Evolutionary conservation across 139 green algal genomes (phyloP), one percentile per base, ranked within the genome.

Genomic region (Coelastrella sp.): DNA sequence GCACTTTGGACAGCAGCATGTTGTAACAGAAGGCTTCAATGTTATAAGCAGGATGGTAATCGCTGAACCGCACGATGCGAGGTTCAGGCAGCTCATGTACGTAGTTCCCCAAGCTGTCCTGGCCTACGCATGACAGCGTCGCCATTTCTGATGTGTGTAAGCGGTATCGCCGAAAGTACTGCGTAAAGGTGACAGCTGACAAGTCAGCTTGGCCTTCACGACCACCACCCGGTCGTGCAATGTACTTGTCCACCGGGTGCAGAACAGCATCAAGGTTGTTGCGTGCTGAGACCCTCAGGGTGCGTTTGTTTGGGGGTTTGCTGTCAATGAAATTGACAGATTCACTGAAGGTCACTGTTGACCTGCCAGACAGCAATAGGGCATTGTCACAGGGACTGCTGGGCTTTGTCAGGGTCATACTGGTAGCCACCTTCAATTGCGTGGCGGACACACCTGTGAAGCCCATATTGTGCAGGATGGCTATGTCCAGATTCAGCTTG

Each of bases 321-420:
- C 59, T 77, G 60, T 87, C 82, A 5, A 87, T 22, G n/a, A 64
- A 87, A 4, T 59, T 87, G n/a, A 87, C 82, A 23, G 54, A 59
- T 6, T 78, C 13, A 54, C 47, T 61, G 60, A 4, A 32, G 82
- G 23, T 47, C 7, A 87, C 23, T 10, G 76, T 32, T 5, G 82
- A 60, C 22, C 76, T 54, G 4, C 64, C 64, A 1, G 61, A 16
- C 3, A 22, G 5, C 5, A 79, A 17, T 14, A 76, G 60, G 7
- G 64, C 59, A 32, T 57, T 64, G 58, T 87, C 82, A 54, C 64
- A 32, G 4, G 64, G 64, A 66, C 60, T 64, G 3, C 76, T 8
- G 8, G 82, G 60, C 82, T 60, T 75, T 19, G 82, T 77, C 60
- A 87, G 54, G n/a, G 76, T 6, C 5, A 4, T 11, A 7, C 59